Percentiles rank a stretch among this genome's conserved stretches.
phyloP scores from a whole-genome alignment of 2,329 filamentous ascomycete species.

The Xylaria digitata region DNA sequence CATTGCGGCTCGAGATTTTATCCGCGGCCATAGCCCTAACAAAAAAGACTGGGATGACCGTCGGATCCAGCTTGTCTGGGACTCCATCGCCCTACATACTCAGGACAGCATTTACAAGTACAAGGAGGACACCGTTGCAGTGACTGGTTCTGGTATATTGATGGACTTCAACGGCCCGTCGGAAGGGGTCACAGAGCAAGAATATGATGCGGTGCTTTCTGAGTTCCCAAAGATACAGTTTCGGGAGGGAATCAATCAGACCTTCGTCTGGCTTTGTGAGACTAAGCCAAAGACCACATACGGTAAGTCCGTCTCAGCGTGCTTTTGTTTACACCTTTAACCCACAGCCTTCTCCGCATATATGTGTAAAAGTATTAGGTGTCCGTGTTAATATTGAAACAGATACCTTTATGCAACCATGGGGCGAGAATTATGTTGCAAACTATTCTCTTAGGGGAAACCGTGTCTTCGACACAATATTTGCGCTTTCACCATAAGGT shows the following conservation, averaged over 20 bases:
- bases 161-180: slow-evolving; percentile 54
- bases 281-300: slow-evolving; percentile 55
- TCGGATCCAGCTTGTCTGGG: slow-evolving; percentile 59
- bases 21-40: slow-evolving; percentile 42
- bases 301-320: slow-evolving; percentile 41
- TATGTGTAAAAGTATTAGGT: no score
- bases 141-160: slow-evolving; percentile 49
- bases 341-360: background rate
- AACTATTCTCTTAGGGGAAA: slow-evolving; percentile 24
- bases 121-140: slow-evolving; percentile 57
- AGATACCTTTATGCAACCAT: slow-evolving; percentile 35
- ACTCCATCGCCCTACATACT: slow-evolving; percentile 60
- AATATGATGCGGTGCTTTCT: slow-evolving; percentile 50
- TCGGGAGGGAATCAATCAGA: slow-evolving; percentile 51
- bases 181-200: slow-evolving; percentile 48
- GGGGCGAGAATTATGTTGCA: slow-evolving; percentile 29
- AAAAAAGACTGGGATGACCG: slow-evolving; percentile 51
- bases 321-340: background rate
- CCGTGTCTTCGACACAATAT: slow-evolving; percentile 23
- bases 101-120: slow-evolving; percentile 52
- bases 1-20: slow-evolving; percentile 56
- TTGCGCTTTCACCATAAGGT: background rate
- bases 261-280: slow-evolving; percentile 54
- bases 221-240: slow-evolving; percentile 53
- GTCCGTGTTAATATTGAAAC: background rate